Evolutionary conservation across 306 rosid species (phyloP).

Genomic region (Vigna reflexopilosa): DNA sequence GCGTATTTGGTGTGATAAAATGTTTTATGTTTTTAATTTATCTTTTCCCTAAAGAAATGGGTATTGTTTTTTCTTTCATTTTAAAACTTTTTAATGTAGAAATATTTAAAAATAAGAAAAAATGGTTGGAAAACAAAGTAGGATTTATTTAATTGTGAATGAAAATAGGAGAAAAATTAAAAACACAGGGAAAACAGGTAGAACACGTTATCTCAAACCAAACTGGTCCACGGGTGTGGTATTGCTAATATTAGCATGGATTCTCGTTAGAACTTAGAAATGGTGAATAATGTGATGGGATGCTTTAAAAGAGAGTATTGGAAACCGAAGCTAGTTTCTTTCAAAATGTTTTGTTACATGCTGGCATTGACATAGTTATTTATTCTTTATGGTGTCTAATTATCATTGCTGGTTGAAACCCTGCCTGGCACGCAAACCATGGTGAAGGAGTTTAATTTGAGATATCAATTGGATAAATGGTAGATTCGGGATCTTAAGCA

Average conservation of each 20-base stretch:
- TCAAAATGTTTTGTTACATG: not conserved
- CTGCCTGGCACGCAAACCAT: not conserved
- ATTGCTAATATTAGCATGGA: not conserved
- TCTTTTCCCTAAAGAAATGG: not conserved
- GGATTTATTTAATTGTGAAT: not conserved
- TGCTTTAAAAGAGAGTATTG: not conserved
- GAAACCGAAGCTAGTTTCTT: not conserved
- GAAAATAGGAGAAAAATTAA: not conserved
- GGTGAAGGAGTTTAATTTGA: not conserved
- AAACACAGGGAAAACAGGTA: not conserved
- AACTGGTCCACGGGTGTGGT: not conserved
- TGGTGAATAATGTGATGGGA: not conserved
- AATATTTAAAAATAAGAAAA: too few species aligned
- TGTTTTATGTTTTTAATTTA: not conserved
- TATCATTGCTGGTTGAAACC: not conserved
- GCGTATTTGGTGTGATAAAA: not conserved
- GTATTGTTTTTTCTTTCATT: not conserved
- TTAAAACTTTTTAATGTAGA: not conserved
- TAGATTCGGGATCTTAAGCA: not conserved
- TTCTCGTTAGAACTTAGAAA: not conserved
- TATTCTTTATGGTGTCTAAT: conserved; percentile 6
- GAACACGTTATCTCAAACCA: not conserved
- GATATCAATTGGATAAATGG: not conserved
- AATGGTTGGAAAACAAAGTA: not conserved
- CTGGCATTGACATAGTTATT: not conserved